Evolutionary conservation across 1,284 basidiomycete genomes (phyloP), one percentile per base, ranked within the genome.

Genomic region (Laetiporus sulphureus): DNA sequence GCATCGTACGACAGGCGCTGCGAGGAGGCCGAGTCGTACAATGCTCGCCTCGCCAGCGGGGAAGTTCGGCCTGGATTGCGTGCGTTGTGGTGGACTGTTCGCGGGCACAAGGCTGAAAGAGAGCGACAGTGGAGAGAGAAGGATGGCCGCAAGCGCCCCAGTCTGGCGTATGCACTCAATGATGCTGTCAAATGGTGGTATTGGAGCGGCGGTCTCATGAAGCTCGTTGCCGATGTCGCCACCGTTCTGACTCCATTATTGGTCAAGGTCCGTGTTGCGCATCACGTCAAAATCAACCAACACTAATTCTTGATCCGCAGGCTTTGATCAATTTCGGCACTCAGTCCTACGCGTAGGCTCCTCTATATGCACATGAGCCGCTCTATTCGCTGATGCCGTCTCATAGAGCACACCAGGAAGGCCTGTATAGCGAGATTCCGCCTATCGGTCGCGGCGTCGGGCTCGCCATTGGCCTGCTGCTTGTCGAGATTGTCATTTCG

Each of bases 111-210:
- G 25, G 60, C 61, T n/a, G 69, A 72, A 44, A 71, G 71, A 31
- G 78, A 84, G 59, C 73, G 71, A 45, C 59, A 65, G 43, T 90
- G 84, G 86, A 66, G 77, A 50, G 72, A 77, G 38, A 72, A 69
- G 22, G 71, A 71, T 21, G 88, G 87, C 1, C 78, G 69, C 56
- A 75, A 72, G 52, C 69, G 68, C 41, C 72, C 91, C 0, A 89
- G 84, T 52, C 72, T 96, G 16, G 66, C 76, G 0, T 68, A 71
- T 64, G 82, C 91, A 0, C 72, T 95, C 57, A 87, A 85, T 53
- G 91, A 94, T 56, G 83, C 82, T 42, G 75, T 95, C 49, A 79
- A 79, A 23, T 80, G 76, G 70, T 83, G 78, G 68, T 90, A 94
- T 59, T 94, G 91, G 91, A 68, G 73, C 2, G 83, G 74, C 41